Evolutionary conservation across 495 filamentous ascomycete genomes (phyloP).

Genomic region (Hypoxylon subgilvum): DNA sequence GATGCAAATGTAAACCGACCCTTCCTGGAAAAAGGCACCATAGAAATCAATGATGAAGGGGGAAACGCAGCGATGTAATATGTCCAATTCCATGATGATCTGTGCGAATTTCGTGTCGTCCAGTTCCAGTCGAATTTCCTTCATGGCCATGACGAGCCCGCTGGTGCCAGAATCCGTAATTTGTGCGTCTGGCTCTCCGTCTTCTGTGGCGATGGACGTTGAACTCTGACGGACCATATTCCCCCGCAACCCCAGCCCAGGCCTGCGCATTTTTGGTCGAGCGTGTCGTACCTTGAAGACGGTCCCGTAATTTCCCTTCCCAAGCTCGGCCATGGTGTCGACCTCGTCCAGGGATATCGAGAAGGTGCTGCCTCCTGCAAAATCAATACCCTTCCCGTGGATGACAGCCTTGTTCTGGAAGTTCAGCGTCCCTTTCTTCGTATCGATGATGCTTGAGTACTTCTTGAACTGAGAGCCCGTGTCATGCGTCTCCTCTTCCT

Average conservation of each 20-base stretch:
- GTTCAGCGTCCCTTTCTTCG: constrained; percentile 84
- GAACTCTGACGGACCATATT: too few relatives aligned
- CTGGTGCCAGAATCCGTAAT: constrained; percentile 62
- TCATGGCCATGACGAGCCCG: constrained; percentile 96
- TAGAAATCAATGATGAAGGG: constrained; percentile 99
- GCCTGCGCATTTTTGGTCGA: constrained; percentile 75
- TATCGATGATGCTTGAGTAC: constrained; percentile 89
- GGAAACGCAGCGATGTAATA: constrained; percentile 93
- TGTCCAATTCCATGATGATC: constrained; percentile 97
- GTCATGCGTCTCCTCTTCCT: too few relatives aligned
- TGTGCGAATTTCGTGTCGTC: constrained; percentile 96
- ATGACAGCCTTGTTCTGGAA: constrained; percentile 94
- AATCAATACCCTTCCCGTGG: constrained; percentile 86
- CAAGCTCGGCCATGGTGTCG: constrained; percentile 91
- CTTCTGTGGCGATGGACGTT: too few relatives aligned
- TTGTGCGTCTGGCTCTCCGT: too few relatives aligned
- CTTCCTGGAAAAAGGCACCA: constrained; percentile 98
- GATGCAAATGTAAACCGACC: constrained; percentile 98
- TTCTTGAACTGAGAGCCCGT: constrained; percentile 95
- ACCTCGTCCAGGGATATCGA: constrained; percentile 95
- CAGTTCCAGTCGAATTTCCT: constrained; percentile 93
- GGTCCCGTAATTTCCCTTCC: constrained; percentile 98
- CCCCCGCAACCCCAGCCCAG: constrained; percentile 81
- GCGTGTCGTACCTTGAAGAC: constrained; percentile 95
- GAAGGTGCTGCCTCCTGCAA: constrained; percentile 86